These are phyloP conservation scores for Guyanaporus albipodus DNA, from an alignment of 768 basidiomycete species.

Conservation along the genomic window DNA sequence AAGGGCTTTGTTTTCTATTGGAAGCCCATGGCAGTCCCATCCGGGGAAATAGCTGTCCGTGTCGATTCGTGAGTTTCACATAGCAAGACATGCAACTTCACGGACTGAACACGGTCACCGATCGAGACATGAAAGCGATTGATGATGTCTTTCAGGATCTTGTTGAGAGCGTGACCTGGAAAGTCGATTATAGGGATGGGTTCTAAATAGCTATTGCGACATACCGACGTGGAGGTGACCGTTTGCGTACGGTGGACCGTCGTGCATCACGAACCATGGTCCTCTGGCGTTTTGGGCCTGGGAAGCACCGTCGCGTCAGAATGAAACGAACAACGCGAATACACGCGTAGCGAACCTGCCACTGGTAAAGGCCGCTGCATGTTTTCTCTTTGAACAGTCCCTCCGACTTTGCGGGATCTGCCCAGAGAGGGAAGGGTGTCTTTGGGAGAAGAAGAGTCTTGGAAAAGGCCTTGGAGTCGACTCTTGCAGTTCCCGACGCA, in stretches of 20 bases:
- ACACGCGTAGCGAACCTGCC: slow-evolving; percentile 56
- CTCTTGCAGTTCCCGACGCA: not conserved
- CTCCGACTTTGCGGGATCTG: slow-evolving; percentile 62
- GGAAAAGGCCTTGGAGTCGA: slow-evolving; percentile 40
- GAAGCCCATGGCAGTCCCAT: slow-evolving; percentile 98
- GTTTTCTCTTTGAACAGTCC: slow-evolving; percentile 55
- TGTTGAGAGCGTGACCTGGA: slow-evolving; percentile 92
- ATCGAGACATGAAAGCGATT: slow-evolving; percentile 80
- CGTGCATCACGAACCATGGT: slow-evolving; percentile 81
- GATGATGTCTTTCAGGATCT: slow-evolving; percentile 94
- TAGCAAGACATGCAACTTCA: slow-evolving; percentile 2
- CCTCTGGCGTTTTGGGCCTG: slow-evolving; percentile 66
- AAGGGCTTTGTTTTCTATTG: slow-evolving; percentile 93
- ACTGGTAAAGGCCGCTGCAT: slow-evolving; percentile 69
- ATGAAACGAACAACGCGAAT: not conserved
- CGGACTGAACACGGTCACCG: slow-evolving; percentile 80
- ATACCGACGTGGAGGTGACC: slow-evolving; percentile 93
- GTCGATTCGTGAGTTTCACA: not conserved
- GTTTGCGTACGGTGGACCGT: slow-evolving; percentile 98
- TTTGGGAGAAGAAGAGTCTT: slow-evolving; percentile 77
- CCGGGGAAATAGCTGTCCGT: slow-evolving; percentile 82
- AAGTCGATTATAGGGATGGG: not conserved
- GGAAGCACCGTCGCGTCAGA: not conserved
- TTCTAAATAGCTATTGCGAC: slow-evolving; percentile 2
- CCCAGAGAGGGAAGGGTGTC: slow-evolving; percentile 73